Percentiles rank a stretch among this genome's conserved stretches.
These are phyloP conservation scores for Lachancea lanzarotensis DNA, from an alignment of 805 yeast species.

Conservation along the genomic window DNA sequence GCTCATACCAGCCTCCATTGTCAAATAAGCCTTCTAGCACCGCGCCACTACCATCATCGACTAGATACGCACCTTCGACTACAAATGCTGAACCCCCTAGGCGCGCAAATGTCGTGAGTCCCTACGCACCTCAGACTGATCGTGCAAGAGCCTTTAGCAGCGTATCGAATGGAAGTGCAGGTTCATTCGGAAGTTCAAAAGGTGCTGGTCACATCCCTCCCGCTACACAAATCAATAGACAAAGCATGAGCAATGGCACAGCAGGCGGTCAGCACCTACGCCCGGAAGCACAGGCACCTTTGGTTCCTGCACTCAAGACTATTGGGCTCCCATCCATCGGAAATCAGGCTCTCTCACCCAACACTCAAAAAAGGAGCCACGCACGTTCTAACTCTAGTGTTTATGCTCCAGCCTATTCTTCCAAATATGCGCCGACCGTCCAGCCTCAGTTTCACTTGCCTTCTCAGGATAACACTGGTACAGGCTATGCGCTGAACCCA, in stretches of 20 bases:
- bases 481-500: not conserved
- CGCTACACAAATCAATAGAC: not conserved
- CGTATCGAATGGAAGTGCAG: conserved; percentile 17
- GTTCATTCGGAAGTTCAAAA: conserved; percentile 7
- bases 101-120: not conserved
- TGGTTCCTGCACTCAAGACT: conserved; percentile 10
- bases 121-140: not conserved
- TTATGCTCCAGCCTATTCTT: conserved; percentile 28
- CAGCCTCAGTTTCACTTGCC: conserved; percentile 24
- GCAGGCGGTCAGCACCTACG: not conserved
- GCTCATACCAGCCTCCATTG: not conserved
- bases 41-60: not conserved
- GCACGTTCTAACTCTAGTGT: conserved; percentile 30
- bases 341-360: conserved; percentile 3
- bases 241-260: not conserved
- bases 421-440: conserved; percentile 37
- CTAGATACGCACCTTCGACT: conserved; percentile 5
- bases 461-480: not conserved
- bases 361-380: conserved; percentile 17
- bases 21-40: not conserved
- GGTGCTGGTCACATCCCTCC: not conserved
- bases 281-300: not conserved
- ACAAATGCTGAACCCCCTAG: conserved; percentile 3
- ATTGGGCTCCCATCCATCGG: conserved; percentile 11
- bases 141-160: conserved; percentile 23